These are phyloP conservation scores for Lunasporangiospora selenospora DNA, from an alignment of 192 early-diverging fungal genomes.

Conservation along the genomic window DNA sequence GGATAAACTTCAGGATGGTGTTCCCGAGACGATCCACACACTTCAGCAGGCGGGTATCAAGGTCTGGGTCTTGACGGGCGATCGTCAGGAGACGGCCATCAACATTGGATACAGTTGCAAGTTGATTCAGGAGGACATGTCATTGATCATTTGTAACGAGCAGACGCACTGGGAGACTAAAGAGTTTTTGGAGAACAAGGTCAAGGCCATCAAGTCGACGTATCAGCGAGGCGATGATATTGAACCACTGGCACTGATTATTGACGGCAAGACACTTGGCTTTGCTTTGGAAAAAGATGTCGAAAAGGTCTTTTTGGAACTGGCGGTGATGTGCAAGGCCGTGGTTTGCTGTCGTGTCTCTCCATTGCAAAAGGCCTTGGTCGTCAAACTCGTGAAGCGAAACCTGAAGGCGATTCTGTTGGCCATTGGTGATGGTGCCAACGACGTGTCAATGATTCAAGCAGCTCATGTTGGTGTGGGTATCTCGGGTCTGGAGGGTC, in stretches of 20 bases:
- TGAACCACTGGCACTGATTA: constrained; percentile 86
- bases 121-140: constrained; percentile 96
- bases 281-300: constrained; percentile 92
- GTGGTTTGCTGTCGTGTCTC: constrained; percentile 99
- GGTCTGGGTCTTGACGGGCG: constrained; percentile 98
- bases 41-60: constrained; percentile 95
- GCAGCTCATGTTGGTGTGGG: constrained; percentile 98
- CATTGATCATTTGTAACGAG: constrained; percentile 92
- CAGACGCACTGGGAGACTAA: constrained; percentile 91
- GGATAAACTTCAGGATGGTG: constrained; percentile 97
- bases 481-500: constrained; percentile 94
- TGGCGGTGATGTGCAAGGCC: constrained; percentile 92
- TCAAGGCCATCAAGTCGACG: constrained; percentile 75
- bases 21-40: constrained; percentile 98
- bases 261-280: constrained; percentile 92
- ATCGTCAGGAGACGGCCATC: constrained; percentile 98
- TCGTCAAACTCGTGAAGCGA: constrained; percentile 98
- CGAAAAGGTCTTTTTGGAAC: constrained; percentile 82
- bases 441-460: constrained; percentile 99
- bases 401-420: constrained; percentile 88
- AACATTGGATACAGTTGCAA: constrained; percentile 99
- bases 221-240: constrained; percentile 53
- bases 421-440: constrained; percentile 99
- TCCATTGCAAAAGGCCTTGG: constrained; percentile 96
- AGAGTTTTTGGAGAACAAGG: constrained; percentile 88